Evolutionary conservation across 2,329 filamentous ascomycete genomes (phyloP).

Genomic region (Pseudofabraea citricarpa): DNA sequence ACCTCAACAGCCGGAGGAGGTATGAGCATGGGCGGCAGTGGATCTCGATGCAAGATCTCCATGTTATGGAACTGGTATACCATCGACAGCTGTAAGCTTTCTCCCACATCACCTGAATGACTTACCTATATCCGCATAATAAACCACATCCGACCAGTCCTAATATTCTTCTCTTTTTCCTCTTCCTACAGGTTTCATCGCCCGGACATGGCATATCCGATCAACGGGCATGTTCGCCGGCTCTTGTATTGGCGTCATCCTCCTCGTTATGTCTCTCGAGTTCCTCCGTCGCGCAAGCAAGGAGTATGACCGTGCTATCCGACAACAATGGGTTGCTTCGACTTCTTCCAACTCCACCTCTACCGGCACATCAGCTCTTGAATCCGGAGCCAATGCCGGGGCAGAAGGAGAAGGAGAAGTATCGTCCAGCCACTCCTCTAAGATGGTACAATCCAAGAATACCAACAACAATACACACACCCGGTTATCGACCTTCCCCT

Average conservation of each 20-base stretch:
- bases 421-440: too few relatives aligned
- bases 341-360: too few relatives aligned
- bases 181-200: constrained; percentile 50
- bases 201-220: constrained; percentile 63
- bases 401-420: too few relatives aligned
- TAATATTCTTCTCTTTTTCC: too few relatives aligned
- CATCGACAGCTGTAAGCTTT: constrained; percentile 54
- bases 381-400: too few relatives aligned
- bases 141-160: not conserved
- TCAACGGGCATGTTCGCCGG: constrained; percentile 70
- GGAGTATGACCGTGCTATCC: constrained; percentile 66
- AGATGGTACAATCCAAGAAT: constrained; percentile 46
- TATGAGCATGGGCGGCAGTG: too few relatives aligned
- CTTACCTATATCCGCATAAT: not conserved
- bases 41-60: too few relatives aligned
- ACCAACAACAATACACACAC: constrained; percentile 20
- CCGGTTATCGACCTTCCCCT: too few relatives aligned
- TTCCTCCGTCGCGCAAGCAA: constrained; percentile 64
- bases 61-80: constrained; percentile 82
- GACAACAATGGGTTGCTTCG: too few relatives aligned
- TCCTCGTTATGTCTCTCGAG: constrained; percentile 71
- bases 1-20: too few relatives aligned
- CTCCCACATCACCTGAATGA: not conserved
- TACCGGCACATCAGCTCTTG: too few relatives aligned
- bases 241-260: constrained; percentile 71